A percentile compares a stretch with the other conserved stretches of the same genome.
These are phyloP conservation scores for Perkinsus chesapeaki DNA, from an alignment of 169 alveolate species.

Conservation along the genomic window DNA sequence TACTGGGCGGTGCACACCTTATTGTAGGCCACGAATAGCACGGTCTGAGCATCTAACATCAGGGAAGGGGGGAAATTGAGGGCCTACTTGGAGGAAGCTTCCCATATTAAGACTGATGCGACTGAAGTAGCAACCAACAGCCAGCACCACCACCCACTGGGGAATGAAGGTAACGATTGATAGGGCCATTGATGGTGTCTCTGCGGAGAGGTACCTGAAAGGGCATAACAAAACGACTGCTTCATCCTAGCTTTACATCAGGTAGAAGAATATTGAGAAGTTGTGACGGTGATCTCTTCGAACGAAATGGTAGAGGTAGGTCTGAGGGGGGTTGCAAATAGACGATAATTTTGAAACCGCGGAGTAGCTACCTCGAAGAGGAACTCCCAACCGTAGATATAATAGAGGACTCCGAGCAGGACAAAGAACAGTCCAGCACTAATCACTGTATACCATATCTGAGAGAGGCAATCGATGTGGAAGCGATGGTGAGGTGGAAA, in stretches of 20 bases:
- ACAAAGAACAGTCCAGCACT: slow-evolving; percentile 21
- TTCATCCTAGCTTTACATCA: slow-evolving; percentile 67
- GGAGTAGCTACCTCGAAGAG: slow-evolving; percentile 29
- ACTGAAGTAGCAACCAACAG: slow-evolving; percentile 17
- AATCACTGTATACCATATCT: slow-evolving; percentile 6
- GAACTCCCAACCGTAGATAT: slow-evolving; percentile 40
- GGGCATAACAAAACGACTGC: not conserved
- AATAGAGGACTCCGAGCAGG: slow-evolving; percentile 22
- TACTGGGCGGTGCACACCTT: slow-evolving; percentile 88
- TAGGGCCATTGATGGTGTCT: not conserved
- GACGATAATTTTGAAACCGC: too few species aligned
- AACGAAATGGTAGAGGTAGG: slow-evolving; percentile 86
- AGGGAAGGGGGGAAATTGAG: slow-evolving; percentile 27
- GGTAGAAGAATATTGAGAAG: slow-evolving; percentile 88
- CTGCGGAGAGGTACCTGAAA: not conserved
- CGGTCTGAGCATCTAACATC: slow-evolving; percentile 68
- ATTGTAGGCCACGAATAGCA: slow-evolving; percentile 85
- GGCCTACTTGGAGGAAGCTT: slow-evolving; percentile 5
- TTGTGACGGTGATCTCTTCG: slow-evolving; percentile 96
- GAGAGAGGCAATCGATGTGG: not conserved
- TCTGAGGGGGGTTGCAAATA: too few species aligned
- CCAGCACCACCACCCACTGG: slow-evolving; percentile 11
- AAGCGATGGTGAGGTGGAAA: too few species aligned
- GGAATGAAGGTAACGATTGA: slow-evolving; percentile 7
- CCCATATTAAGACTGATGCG: slow-evolving; percentile 1